These are phyloP conservation scores for Huntiella moniliformis DNA, from an alignment of 2,329 filamentous ascomycete species.

Conservation along the genomic window DNA sequence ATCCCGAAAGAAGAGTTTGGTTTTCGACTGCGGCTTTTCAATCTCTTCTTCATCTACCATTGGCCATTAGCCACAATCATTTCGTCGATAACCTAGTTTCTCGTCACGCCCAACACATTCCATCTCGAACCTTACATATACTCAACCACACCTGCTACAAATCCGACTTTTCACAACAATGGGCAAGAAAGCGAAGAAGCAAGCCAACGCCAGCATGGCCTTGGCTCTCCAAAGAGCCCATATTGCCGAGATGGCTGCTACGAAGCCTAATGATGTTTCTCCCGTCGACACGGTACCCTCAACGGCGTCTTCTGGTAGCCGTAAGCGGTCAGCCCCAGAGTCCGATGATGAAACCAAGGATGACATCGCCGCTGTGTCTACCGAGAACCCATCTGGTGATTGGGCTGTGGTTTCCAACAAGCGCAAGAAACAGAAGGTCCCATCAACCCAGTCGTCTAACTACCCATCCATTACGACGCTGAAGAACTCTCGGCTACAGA, in stretches of 20 bases:
- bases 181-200: constrained; percentile 15
- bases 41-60: too few relatives aligned
- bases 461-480: constrained; percentile 44
- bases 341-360: constrained; percentile 17
- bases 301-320: constrained; percentile 19
- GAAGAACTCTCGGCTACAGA: constrained; percentile 36
- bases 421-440: constrained; percentile 40
- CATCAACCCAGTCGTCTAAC: constrained; percentile 32
- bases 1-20: too few relatives aligned
- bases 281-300: not conserved
- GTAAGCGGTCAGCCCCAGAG: constrained; percentile 29
- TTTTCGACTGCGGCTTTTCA: too few relatives aligned
- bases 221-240: constrained; percentile 10
- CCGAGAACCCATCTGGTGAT: constrained; percentile 28
- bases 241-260: constrained; percentile 1
- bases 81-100: too few relatives aligned
- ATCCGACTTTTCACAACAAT: not conserved
- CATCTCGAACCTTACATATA: not conserved
- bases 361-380: constrained; percentile 26
- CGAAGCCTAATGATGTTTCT: not conserved
- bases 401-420: constrained; percentile 38
- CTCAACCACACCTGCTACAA: too few relatives aligned
- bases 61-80: too few relatives aligned
- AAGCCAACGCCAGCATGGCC: constrained; percentile 11
- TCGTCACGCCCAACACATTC: not conserved